These are phyloP conservation scores for Penicillium hesseltinei DNA, from an alignment of 2,329 filamentous ascomycete species.

Conservation along the genomic window DNA sequence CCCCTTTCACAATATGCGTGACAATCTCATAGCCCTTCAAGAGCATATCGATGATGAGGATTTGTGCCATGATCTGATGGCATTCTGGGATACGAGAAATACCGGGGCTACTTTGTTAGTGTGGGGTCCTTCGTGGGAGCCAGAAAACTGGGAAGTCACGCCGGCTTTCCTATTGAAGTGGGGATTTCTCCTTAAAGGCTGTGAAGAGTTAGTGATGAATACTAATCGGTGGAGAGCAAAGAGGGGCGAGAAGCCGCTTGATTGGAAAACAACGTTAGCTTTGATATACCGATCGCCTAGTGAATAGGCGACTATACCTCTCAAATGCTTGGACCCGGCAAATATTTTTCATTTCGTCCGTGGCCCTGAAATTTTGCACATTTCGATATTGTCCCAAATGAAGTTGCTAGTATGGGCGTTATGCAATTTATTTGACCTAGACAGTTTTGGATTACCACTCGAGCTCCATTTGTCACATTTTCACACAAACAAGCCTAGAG, in stretches of 20 bases:
- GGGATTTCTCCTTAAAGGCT: constrained; percentile 37
- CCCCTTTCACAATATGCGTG: constrained; percentile 42
- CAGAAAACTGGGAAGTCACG: constrained; percentile 40
- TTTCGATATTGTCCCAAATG: too few relatives aligned
- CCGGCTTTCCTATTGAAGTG: constrained; percentile 38
- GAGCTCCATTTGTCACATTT: too few relatives aligned
- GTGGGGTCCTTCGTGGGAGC: constrained; percentile 40
- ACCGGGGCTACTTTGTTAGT: constrained; percentile 27
- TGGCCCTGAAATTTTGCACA: too few relatives aligned
- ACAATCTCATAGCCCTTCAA: constrained; percentile 35
- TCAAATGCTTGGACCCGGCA: background rate
- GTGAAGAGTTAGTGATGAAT: constrained; percentile 30
- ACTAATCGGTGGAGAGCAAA: constrained; percentile 38
- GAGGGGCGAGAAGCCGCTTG: constrained; percentile 32
- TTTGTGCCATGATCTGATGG: constrained; percentile 38
- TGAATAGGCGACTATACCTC: background rate
- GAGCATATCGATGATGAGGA: constrained; percentile 38
- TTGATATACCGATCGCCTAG: background rate
- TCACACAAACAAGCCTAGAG: too few relatives aligned
- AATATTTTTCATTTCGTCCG: too few relatives aligned
- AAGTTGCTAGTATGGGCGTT: too few relatives aligned
- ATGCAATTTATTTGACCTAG: too few relatives aligned
- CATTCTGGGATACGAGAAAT: constrained; percentile 23
- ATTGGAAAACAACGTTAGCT: constrained; percentile 7
- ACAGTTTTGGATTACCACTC: too few relatives aligned